These are phyloP conservation scores for Microdochium nivale DNA, from an alignment of 2,329 filamentous ascomycete species.

Conservation along the genomic window DNA sequence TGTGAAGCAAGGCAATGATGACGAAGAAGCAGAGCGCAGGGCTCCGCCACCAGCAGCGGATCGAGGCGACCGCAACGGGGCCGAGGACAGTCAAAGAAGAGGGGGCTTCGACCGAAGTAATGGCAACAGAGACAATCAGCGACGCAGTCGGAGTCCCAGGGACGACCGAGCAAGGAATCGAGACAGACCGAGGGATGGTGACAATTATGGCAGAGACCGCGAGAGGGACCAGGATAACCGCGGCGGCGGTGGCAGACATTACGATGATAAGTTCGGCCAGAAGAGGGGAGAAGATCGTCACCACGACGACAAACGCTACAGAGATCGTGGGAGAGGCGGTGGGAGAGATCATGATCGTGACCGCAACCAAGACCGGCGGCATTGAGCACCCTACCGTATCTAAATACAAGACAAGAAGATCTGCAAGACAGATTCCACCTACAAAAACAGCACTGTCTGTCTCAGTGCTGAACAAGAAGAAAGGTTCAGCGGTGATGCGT, in stretches of 20 bases:
- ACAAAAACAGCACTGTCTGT: too few species aligned
- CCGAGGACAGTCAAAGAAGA: conserved; percentile 16
- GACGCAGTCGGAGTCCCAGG: conserved; percentile 22
- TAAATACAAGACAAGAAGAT: neutral
- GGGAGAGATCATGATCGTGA: neutral
- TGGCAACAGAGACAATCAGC: conserved; percentile 7
- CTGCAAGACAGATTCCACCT: too few species aligned
- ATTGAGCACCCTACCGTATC: neutral
- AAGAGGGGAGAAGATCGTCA: neutral
- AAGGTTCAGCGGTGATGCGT: too few species aligned
- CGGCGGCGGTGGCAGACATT: neutral
- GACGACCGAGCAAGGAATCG: conserved; percentile 6
- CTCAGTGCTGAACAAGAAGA: too few species aligned
- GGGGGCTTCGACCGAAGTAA: conserved; percentile 11
- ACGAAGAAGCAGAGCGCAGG: conserved; percentile 11
- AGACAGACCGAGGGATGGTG: conserved; percentile 4
- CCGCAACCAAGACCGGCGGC: neutral
- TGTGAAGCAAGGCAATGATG: conserved; percentile 26
- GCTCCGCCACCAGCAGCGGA: conserved; percentile 2
- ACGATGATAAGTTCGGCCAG: neutral
- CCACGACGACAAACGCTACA: neutral
- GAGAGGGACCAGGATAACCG: conserved; percentile 3
- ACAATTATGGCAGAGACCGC: conserved; percentile 7
- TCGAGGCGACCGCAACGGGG: conserved; percentile 15
- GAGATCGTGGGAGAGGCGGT: neutral